Evolutionary conservation across 208 protist species (phyloP), one percentile per base, ranked within the genome.

Genomic region (Phytomonas francai): DNA sequence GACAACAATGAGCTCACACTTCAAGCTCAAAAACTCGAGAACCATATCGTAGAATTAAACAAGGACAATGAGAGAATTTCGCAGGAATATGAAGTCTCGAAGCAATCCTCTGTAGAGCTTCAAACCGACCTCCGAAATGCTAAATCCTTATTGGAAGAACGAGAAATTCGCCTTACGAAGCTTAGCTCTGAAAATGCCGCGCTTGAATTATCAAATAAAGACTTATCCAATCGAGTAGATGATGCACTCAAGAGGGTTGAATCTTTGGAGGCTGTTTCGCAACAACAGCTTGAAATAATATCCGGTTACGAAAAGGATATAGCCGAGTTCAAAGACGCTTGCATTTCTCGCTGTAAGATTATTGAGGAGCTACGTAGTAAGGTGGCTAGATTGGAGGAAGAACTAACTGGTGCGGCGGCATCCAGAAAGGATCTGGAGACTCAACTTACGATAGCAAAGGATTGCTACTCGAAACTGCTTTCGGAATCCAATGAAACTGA

Each of bases 381-480:
- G 27, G 14, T 65, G 0, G 63, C 68, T 3, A 54, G 33, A 49
- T 2, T 74, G 49, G 57, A 77, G 67, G 28, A 79, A 28, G 72
- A 77, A 45, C 34, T 72, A 14, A 33, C 61, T 65, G 22, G 63
- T 19, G 39, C 84, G n/a, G 29, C 29, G 1, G 63, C 74, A 49
- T 65, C 68, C 45, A 81, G 84, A 51, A 80, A 87, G 30, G 79
- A 80, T 27, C 36, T 85, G 4, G 65, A 84, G 27, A 71, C 77
- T 30, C 80, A 91, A 71, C 77, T 88, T 42, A 66, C 25, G 2
- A 68, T 77, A 14, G 61, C 90, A 22, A 84, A 88, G 31, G 85
- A 91, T 33, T 85, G 74, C 60, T 93, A 90, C 51, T 84, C 82
- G 3, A 72, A 73, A 29, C 30, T 85, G 34, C 74, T 93, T 3